Base-by-base conservation (phyloP, 768 basidiomycete species). In the Hygrophoropsis aurantiaca region DNA sequence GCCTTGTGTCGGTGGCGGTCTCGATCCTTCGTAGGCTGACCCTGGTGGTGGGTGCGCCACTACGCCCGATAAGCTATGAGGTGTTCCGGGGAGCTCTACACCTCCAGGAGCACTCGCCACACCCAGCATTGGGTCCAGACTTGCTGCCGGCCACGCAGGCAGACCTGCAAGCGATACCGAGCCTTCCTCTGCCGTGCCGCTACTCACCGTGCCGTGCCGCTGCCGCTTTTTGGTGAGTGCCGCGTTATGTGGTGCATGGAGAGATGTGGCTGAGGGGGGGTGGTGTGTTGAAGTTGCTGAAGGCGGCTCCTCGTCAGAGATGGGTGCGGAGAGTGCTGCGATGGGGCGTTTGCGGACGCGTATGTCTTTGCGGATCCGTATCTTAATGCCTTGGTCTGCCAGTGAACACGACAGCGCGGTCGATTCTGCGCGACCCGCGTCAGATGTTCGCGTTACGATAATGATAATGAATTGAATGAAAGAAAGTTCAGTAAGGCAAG, bases 331-430 rank as follows among this genome's bases (percentile, higher is more conserved):
- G 15, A 67, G 61, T 0, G 70, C 68, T 26, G 71, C 69, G 20
- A 73, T 74, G 4, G 83, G 80, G 10, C 84, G 74, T 62, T 90
- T 91, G 52, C 90, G 80, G 20, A 88, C 84, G 1, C 90, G 83
- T 27, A 93, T 90, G 49, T 94, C 91, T 65, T 94, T 94, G 27
- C 93, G 81, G 44, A 94, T 94, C 24, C 92, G 84, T 44, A 95
- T 94, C 69, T 94, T 95, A 69, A 94, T 92, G 19, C 93, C 93
- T 67, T 94, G 93, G 60, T 94, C 92, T n/a, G 92, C 91, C 45
- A 94, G 79, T 0, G 90, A 89, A 54, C 85, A 90, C 2, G 93
- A 94, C 1, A 95, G 77, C 3, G 85, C 82, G 0, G 93, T 94
- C 4, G 90, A 93, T 68, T 93, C 93, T 93, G 62, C 33, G 15